Evolutionary conservation across 192 early-diverging fungal genomes (phyloP).

Genomic region (Backusella tarrabulga): DNA sequence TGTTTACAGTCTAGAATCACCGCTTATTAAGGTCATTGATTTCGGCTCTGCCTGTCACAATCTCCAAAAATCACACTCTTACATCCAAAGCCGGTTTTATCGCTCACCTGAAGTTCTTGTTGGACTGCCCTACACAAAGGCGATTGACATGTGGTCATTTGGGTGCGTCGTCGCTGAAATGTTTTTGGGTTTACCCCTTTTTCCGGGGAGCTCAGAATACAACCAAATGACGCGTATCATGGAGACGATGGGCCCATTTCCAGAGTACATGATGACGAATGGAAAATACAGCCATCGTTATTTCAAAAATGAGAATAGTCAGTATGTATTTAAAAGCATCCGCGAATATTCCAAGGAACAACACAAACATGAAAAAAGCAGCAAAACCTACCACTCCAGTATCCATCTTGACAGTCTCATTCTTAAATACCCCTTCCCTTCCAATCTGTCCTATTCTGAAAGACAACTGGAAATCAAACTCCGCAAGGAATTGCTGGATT

Average conservation of each 20-base stretch:
- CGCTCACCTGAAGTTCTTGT: slow-evolving; percentile 94
- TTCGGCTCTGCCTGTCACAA: slow-evolving; percentile 95
- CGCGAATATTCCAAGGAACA: slow-evolving; percentile 14
- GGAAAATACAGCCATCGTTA: slow-evolving; percentile 82
- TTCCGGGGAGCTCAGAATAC: slow-evolving; percentile 94
- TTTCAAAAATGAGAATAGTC: slow-evolving; percentile 60
- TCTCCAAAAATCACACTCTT: slow-evolving; percentile 84
- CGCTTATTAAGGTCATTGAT: slow-evolving; percentile 96
- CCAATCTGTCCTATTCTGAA: neutral
- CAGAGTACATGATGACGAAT: slow-evolving; percentile 78
- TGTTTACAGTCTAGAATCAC: slow-evolving; percentile 73
- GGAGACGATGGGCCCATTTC: slow-evolving; percentile 84
- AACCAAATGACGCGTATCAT: slow-evolving; percentile 93
- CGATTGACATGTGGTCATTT: slow-evolving; percentile 99
- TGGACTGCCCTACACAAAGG: slow-evolving; percentile 84
- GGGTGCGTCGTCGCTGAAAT: slow-evolving; percentile 98
- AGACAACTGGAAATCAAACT: neutral
- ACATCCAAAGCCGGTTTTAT: slow-evolving; percentile 99
- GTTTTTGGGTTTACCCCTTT: slow-evolving; percentile 90
- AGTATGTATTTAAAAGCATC: slow-evolving; percentile 25
- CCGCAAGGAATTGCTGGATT: slow-evolving; percentile 53
- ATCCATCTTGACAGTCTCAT: slow-evolving; percentile 11
- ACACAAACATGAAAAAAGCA: slow-evolving; percentile 1
- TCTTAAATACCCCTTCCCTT: neutral
- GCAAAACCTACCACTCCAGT: neutral